A percentile compares a stretch with the other conserved stretches of the same genome.
Evolutionary conservation across 208 protist genomes (phyloP).

Genomic region (Trypanosoma cruzi): DNA sequence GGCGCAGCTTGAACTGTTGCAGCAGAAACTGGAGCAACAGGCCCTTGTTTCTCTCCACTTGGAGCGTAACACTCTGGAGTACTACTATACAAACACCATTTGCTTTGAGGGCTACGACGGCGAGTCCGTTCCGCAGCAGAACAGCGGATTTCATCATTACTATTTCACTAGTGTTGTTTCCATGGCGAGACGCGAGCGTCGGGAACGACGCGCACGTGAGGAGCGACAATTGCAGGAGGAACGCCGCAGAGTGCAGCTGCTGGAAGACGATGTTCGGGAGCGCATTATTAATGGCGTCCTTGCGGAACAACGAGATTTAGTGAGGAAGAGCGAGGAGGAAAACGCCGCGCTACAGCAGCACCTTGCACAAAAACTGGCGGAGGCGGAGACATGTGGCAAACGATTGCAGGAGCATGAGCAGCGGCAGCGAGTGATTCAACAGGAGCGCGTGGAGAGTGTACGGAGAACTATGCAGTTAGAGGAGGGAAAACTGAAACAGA

Average conservation of each 20-base stretch:
- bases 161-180: slow-evolving; percentile 25
- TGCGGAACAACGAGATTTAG: slow-evolving; percentile 23
- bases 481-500: slow-evolving; percentile 51
- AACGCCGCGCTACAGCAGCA: slow-evolving; percentile 17
- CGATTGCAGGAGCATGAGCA: slow-evolving; percentile 8
- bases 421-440: slow-evolving; percentile 17
- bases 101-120: slow-evolving; percentile 36
- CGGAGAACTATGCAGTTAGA: slow-evolving; percentile 38
- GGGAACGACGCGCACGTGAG: slow-evolving; percentile 13
- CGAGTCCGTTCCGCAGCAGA: slow-evolving; percentile 12
- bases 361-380: slow-evolving; percentile 13
- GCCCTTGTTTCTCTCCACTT: slow-evolving; percentile 17
- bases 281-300: slow-evolving; percentile 36
- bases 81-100: slow-evolving; percentile 61
- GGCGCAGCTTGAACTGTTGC: slow-evolving; percentile 27
- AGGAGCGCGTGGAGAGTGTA: slow-evolving; percentile 26
- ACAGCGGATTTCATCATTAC: slow-evolving; percentile 21
- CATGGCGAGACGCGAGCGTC: slow-evolving; percentile 2
- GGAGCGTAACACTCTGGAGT: slow-evolving; percentile 52
- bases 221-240: slow-evolving; percentile 12
- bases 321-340: slow-evolving; percentile 26
- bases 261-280: slow-evolving; percentile 37
- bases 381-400: slow-evolving; percentile 1
- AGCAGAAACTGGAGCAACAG: slow-evolving; percentile 22
- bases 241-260: slow-evolving; percentile 3